Conservation (phyloP, 2,329 filamentous ascomycete species). For the Alternaria atra region DNA sequence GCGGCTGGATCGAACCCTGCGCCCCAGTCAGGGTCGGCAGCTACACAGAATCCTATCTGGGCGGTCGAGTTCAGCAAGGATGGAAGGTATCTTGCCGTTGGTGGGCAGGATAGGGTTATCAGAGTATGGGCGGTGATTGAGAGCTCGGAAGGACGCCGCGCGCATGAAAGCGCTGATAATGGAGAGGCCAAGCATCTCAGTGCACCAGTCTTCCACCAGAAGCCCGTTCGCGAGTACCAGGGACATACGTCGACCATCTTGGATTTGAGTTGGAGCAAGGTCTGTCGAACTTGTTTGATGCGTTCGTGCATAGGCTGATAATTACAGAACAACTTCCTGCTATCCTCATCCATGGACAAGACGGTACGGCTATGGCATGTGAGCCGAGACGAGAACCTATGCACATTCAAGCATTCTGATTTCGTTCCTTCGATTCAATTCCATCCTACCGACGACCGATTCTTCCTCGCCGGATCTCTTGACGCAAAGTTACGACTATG, state of each 20-base stretch:
- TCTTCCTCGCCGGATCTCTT: constrained; percentile 92
- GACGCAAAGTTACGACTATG: constrained; percentile 89
- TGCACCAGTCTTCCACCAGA: constrained; percentile 86
- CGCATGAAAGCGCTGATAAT: constrained; percentile 75
- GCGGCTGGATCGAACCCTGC: constrained; percentile 37
- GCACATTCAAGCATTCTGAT: constrained; percentile 93
- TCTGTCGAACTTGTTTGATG: constrained; percentile 29
- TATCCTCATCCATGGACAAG: constrained; percentile 98
- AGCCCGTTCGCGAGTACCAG: constrained; percentile 79
- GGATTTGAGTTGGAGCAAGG: constrained; percentile 96
- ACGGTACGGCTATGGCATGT: constrained; percentile 95
- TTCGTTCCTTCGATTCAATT: constrained; percentile 96
- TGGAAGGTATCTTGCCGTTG: constrained; percentile 89
- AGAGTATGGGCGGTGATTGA: constrained; percentile 90
- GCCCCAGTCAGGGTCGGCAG: constrained; percentile 46
- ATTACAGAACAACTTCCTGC: constrained; percentile 82
- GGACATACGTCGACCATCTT: constrained; percentile 88
- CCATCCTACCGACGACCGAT: constrained; percentile 92
- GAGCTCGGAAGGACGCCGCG: constrained; percentile 78
- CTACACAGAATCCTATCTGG: constrained; percentile 77
- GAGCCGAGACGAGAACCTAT: constrained; percentile 83
- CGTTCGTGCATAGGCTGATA: not conserved
- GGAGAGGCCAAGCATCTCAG: constrained; percentile 72
- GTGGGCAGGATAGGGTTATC: constrained; percentile 85
- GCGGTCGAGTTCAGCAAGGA: constrained; percentile 92